Evolutionary conservation across 2,329 filamentous ascomycete species (phyloP), one percentile per base, ranked within the genome.

Genomic region (Parafenestella ontariensis): DNA sequence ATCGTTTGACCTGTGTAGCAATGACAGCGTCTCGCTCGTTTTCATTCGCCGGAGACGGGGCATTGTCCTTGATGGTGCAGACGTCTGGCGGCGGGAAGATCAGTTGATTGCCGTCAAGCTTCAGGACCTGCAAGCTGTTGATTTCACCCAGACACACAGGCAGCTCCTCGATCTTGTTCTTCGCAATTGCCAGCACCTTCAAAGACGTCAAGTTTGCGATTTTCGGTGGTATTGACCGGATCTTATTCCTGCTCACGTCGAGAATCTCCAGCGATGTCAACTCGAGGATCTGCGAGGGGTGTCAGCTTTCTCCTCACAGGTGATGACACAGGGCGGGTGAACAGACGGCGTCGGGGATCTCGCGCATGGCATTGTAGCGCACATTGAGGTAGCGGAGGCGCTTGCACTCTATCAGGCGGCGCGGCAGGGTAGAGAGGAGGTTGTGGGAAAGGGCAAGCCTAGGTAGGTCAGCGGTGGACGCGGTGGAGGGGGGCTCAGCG

Each of bases 241-340:
- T 87, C 73, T 89, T 91, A 73, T 98, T 98, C 66, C 91, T 87
- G 73, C 92, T 93, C 49, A 98, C 83, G 77, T 98, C 94, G 57
- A 98, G 85, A 54, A 97, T 96, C 77, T 98, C 93, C 50, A 98
- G 85, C 29, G 92, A 90, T 47, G 86, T 88, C 58, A 98, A 83
- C 74, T 92, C 88, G 73, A 94, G 93, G 54, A 98, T 85, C 92
- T 96, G 71, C n/a, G n/a, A n/a, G 31, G 33, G 20, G 40, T 24
- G 60, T 61, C 46, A 67, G 51, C 40, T 55, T 31, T 39, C 18
- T 20, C 3, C 33, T 46, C 39, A 17, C 41, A 26, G 13, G 18
- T 17, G 15, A 17, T 45, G 17, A 37, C 40, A 42, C 23, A 26
- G 31, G 47, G 24, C 29, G 49, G 46, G 50, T 21, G 47, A 46